phyloP scores from a whole-genome alignment of 805 yeast genomes.

The Debaryomyces castellii region DNA sequence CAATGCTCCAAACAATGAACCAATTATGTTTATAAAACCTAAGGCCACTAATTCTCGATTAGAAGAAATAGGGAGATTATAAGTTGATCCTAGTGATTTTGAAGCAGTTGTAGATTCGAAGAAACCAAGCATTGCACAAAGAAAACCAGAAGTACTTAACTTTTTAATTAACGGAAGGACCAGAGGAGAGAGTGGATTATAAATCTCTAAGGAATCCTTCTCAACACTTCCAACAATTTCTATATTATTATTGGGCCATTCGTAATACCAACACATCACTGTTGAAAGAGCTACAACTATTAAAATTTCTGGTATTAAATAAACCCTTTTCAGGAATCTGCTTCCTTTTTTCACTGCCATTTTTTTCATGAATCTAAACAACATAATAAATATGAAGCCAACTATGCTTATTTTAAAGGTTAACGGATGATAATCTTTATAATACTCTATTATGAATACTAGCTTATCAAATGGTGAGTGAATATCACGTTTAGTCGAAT shows the following conservation, averaged over 20 bases:
- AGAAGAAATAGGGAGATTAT: slow-evolving; percentile 71
- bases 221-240: slow-evolving; percentile 68
- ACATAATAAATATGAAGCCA: slow-evolving; percentile 50
- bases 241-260: slow-evolving; percentile 58
- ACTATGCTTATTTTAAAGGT: slow-evolving; percentile 60
- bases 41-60: slow-evolving; percentile 90
- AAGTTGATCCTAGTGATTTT: slow-evolving; percentile 76
- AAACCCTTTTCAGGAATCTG: slow-evolving; percentile 32
- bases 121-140: slow-evolving; percentile 84
- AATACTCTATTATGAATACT: slow-evolving; percentile 52
- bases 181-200: slow-evolving; percentile 55
- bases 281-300: slow-evolving; percentile 67
- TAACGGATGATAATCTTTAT: slow-evolving; percentile 48
- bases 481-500: slow-evolving; percentile 33
- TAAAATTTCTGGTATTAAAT: slow-evolving; percentile 83
- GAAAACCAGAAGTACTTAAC: slow-evolving; percentile 66
- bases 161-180: slow-evolving; percentile 51
- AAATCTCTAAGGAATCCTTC: slow-evolving; percentile 46
- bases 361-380: slow-evolving; percentile 40
- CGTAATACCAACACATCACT: slow-evolving; percentile 43
- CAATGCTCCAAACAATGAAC: slow-evolving; percentile 65
- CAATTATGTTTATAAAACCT: slow-evolving; percentile 70
- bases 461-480: slow-evolving; percentile 71
- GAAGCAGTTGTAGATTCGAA: slow-evolving; percentile 93
- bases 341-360: slow-evolving; percentile 19